Base-by-base conservation (phyloP, 805 yeast genomes). In the Kluyveromyces siamensis region DNA sequence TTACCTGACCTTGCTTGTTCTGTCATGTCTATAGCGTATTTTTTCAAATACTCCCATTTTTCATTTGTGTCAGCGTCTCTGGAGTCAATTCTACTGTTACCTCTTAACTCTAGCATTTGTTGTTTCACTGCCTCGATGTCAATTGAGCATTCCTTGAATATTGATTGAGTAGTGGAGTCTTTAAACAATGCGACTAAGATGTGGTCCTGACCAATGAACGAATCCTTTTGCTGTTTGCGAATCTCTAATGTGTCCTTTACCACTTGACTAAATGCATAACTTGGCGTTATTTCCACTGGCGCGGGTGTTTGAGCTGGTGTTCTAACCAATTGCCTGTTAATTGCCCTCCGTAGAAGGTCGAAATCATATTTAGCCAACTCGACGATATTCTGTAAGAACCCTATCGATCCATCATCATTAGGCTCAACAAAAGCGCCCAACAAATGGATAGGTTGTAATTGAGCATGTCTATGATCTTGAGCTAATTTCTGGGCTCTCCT, bases 121-220 rank as follows among this genome's bases (percentile, higher is more conserved):
- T 80, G 80, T 63, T 85, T 87, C 42, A 93, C 67, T 2, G 86
- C 77, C 49, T 85, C 90, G 13, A 76, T 66, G 38, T 83, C 84
- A 33, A 91, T 74, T 33, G 76, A 72, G 40, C 79, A 76, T 53
- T 85, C 93, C 61, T 87, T 86, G 58, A 91, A 77, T 11, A 93
- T 65, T 47, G 75, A 71, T 65, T 85, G 77, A 36, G 91, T 75
- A 1, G 87, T 72, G 3, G 77, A 63, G 58, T 91, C 97, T 27
- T 89, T 93, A 45, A 93, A 70, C 37, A 93, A 71, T 0, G 97
- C 96, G 50, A 89, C 72, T 45, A 93, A 70, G 11, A 93, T 71
- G 66, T 93, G 99, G 69, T 93, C 99, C 70, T 91, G 98, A 1
- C 96, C 98, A 48, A 93, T 77, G 61, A 79, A 93, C 17, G 83